phyloP scores from a whole-genome alignment of 805 yeast genomes.

The Kodamaea fukazawae region DNA sequence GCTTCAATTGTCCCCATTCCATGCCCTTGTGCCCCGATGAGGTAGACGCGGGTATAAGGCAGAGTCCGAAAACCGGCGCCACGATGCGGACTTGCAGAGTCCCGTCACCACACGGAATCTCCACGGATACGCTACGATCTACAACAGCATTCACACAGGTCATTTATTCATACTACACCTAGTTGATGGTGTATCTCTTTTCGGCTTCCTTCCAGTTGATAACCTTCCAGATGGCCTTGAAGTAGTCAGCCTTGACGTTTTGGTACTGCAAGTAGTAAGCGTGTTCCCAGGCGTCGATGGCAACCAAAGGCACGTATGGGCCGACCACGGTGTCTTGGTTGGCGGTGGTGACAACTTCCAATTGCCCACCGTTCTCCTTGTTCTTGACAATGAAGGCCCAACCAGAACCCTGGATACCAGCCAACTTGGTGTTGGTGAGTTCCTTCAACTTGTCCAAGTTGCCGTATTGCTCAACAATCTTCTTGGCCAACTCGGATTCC shows the following conservation, averaged over 20 bases:
- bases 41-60: no score
- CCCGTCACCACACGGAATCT: no score
- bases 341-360: slow-evolving; percentile 76
- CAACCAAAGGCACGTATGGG: slow-evolving; percentile 68
- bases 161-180: neutral
- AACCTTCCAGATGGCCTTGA: slow-evolving; percentile 92
- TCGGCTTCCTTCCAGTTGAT: slow-evolving; percentile 92
- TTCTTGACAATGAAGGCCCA: slow-evolving; percentile 92
- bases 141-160: no score
- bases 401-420: slow-evolving; percentile 92
- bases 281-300: slow-evolving; percentile 96
- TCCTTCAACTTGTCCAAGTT: slow-evolving; percentile 64
- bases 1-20: no score
- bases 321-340: slow-evolving; percentile 87
- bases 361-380: slow-evolving; percentile 60
- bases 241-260: slow-evolving; percentile 87
- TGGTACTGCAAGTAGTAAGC: slow-evolving; percentile 93
- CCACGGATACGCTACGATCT: no score
- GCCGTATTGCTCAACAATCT: slow-evolving; percentile 65
- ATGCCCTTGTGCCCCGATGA: no score
- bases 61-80: no score
- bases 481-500: slow-evolving; percentile 56
- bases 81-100: no score
- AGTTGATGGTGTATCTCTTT: slow-evolving; percentile 45
- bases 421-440: slow-evolving; percentile 58